Base-by-base conservation (phyloP, 176 grass and related monocot species). In the Cenchrus purpureus region DNA sequence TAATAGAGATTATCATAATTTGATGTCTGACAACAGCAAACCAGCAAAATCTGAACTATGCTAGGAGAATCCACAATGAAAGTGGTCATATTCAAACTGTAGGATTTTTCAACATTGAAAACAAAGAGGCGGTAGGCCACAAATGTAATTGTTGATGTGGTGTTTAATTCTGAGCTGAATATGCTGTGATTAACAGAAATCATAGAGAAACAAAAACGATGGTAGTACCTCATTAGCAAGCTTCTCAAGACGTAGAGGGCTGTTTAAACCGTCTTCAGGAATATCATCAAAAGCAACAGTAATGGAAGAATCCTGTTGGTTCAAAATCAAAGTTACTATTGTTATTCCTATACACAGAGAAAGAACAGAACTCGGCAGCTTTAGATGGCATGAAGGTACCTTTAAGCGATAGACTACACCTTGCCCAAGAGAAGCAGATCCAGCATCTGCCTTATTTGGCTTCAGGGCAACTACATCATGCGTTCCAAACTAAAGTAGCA, bases 241-340 rank as follows among this genome's bases (percentile, higher is more conserved):
- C 83, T 98, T 98, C 83, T 98, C 96, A 67, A 98, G 93, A 68
- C 89, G 91, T 61, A 98, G 79, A 93, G 93, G 79, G 56, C 89
- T 92, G 86, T 98, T 98, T 89, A 98, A 87, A 76, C 96, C 96
- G 86, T 98, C 96, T 90, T 95, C 96, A 86, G 96, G 96, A 56
- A 98, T 92, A 76, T 95, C 96, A 89, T 98, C 93, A 74, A 98
- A 98, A 87, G 89, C 93, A 71, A 98, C 91, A 3, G 82, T 90
- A 85, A 98, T 95, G 56, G 96, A 98, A 85, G 89, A 92, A 86
- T 95, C 95, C 93, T 98, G 64, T 84, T 89, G n/a, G 83, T 80
- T 68, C n/a, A 84, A 62, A 89, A 55, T 76, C 76, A 84, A 66
- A 50, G 72, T 3, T 64, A 45, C 10, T 72, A 72, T 65, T 45